Evolutionary conservation across 768 basidiomycete species (phyloP).

Genomic region (Serendipita sp.): DNA sequence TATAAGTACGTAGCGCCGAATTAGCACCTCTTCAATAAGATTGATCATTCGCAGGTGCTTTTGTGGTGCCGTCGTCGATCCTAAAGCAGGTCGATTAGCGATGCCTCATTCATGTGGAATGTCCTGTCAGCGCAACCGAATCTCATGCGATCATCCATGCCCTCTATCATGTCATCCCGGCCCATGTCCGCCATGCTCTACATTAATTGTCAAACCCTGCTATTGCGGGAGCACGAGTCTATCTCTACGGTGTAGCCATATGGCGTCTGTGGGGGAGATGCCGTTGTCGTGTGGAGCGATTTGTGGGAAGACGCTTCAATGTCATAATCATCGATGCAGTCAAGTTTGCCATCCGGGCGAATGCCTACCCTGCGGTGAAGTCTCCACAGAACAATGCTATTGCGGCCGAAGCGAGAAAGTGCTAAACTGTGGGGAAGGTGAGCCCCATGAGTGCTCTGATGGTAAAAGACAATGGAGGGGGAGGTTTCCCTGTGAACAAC

Average conservation of each 20-base stretch:
- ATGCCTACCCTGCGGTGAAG: slow-evolving; percentile 48
- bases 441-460: slow-evolving; percentile 36
- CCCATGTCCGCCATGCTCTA: slow-evolving; percentile 85
- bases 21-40: slow-evolving; percentile 7
- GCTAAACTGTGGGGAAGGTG: slow-evolving; percentile 35
- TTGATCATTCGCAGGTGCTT: slow-evolving; percentile 47
- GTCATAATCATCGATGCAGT: slow-evolving; percentile 57
- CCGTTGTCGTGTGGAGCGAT: slow-evolving; percentile 23
- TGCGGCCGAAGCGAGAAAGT: slow-evolving; percentile 54
- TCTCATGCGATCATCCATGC: slow-evolving; percentile 62
- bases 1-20: slow-evolving; percentile 36
- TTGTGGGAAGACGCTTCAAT: slow-evolving; percentile 35
- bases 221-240: slow-evolving; percentile 52
- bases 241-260: slow-evolving; percentile 40
- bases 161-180: slow-evolving; percentile 83
- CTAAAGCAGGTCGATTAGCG: slow-evolving; percentile 48
- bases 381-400: slow-evolving; percentile 48
- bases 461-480: slow-evolving; percentile 47
- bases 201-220: slow-evolving; percentile 62
- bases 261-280: slow-evolving; percentile 15
- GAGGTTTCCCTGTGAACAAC: slow-evolving; percentile 38
- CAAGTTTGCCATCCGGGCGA: slow-evolving; percentile 58
- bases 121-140: slow-evolving; percentile 18
- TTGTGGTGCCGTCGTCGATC: slow-evolving; percentile 59
- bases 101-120: slow-evolving; percentile 43